Percentiles rank a stretch among this genome's conserved stretches.
Evolutionary conservation across 768 basidiomycete genomes (phyloP).

Genomic region (Fibroporia radiculosa): DNA sequence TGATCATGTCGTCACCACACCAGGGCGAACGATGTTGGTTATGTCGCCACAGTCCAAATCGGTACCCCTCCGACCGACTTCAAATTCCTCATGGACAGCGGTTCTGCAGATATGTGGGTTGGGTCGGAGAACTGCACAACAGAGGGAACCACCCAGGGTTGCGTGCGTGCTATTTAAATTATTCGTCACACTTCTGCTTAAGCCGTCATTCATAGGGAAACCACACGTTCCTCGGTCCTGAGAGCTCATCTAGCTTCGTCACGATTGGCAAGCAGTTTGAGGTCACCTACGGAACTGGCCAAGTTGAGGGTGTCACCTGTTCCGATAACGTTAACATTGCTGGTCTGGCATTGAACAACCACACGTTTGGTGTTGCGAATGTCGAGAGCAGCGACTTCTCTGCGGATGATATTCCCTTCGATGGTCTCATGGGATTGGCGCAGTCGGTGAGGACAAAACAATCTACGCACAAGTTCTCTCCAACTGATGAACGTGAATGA

Average conservation of each 20-base stretch:
- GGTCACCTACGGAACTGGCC: conserved; percentile 64
- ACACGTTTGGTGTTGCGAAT: conserved; percentile 63
- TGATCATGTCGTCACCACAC: conserved; percentile 5
- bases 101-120: conserved; percentile 40
- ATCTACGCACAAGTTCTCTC: background rate
- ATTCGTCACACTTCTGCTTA: background rate
- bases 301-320: conserved; percentile 56
- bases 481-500: background rate
- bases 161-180: conserved; percentile 26
- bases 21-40: conserved; percentile 48
- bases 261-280: conserved; percentile 43
- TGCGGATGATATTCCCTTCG: conserved; percentile 40
- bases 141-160: conserved; percentile 14
- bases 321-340: conserved; percentile 58
- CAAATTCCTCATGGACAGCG: conserved; percentile 38
- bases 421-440: conserved; percentile 75
- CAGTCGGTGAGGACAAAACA: conserved; percentile 45
- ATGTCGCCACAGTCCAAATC: conserved; percentile 35
- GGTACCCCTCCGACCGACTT: conserved; percentile 38
- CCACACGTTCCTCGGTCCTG: conserved; percentile 58
- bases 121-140: conserved; percentile 26
- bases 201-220: conserved; percentile 36
- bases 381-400: conserved; percentile 59
- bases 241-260: conserved; percentile 55
- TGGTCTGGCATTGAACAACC: conserved; percentile 46